Evolutionary conservation across 495 filamentous ascomycete genomes (phyloP), one percentile per base, ranked within the genome.

Genomic region (Cudoniella acicularis): DNA sequence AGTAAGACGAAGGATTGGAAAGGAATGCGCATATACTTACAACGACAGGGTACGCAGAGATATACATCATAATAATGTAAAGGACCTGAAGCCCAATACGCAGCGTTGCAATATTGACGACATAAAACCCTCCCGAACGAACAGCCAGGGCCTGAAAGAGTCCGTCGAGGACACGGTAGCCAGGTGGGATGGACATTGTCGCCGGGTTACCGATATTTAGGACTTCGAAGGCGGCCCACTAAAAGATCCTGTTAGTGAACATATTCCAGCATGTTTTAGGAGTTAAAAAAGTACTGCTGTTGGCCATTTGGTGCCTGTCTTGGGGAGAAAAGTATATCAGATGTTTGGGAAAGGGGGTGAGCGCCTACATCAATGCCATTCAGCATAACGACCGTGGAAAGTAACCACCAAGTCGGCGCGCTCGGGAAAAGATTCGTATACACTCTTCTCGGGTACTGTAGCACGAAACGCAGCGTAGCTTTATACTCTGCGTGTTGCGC

Each of bases 11-110:
- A n/a, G n/a, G n/a, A n/a, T n/a, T n/a, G n/a, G n/a, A n/a, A n/a
- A n/a, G n/a, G n/a, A n/a, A n/a, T n/a, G n/a, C n/a, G n/a, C n/a
- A n/a, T n/a, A n/a, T n/a, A n/a, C n/a, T n/a, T n/a, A n/a, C n/a
- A n/a, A 87, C 87, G 26, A 90, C 87, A 0, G 88, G 88, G 62
- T 87, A 90, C 16, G 86, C 79, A 20, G 88, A 85, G 62, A 92
- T 88, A 70, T 93, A 96, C 89, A 95, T 96, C 90, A 94, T 95
- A 22, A 93, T 81, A n/a, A 91, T 83, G 69, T 96, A 96, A 21
- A 94, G 75, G 16, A 91, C 79, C 60, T 92, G 87, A 0, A 95
- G 74, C 2, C 84, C 84, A 54, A 91, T 86, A 22, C 84, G 86
- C 3, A 93, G 74, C 20, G 77, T 75, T 11, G 89, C 68, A 42